phyloP scores from a whole-genome alignment of 805 yeast genomes.

The Barnettozyma sucrosica region DNA sequence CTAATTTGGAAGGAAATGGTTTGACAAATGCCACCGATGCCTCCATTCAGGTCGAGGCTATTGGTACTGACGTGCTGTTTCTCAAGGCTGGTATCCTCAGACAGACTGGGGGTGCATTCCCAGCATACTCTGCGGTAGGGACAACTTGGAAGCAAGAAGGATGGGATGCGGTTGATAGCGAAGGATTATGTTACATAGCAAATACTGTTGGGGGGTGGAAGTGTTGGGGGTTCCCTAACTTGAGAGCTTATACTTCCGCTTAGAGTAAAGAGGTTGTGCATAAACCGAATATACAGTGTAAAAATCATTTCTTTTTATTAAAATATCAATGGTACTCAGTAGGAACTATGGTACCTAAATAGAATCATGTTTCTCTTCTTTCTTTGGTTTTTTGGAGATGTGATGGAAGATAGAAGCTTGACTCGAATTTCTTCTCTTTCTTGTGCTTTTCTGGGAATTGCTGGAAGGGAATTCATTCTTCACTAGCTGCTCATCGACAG shows the following conservation, averaged over 20 bases:
- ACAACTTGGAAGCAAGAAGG: conserved; percentile 45
- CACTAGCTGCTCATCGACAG: neutral
- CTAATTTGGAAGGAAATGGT: conserved; percentile 10
- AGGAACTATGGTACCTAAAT: neutral
- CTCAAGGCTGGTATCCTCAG: conserved; percentile 37
- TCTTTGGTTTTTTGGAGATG: neutral
- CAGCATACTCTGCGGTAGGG: conserved; percentile 41
- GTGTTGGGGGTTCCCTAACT: conserved; percentile 47
- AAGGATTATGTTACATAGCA: conserved; percentile 46
- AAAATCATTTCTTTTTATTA: no score
- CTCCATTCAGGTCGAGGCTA: conserved; percentile 33
- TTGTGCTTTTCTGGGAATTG: neutral
- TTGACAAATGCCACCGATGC: conserved; percentile 5
- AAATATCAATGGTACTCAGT: neutral
- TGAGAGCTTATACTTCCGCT: conserved; percentile 13
- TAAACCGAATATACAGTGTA: neutral
- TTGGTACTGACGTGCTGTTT: conserved; percentile 47
- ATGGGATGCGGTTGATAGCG: conserved; percentile 50
- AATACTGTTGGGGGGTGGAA: conserved; percentile 34
- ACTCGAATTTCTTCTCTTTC: conserved; percentile 1
- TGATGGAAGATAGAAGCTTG: conserved; percentile 3
- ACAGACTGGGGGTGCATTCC: conserved; percentile 40
- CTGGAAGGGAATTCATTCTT: neutral
- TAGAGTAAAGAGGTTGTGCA: neutral
- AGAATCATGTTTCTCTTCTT: neutral